These are phyloP conservation scores for Candida anutae DNA, from an alignment of 1,139 yeast species.

Conservation along the genomic window DNA sequence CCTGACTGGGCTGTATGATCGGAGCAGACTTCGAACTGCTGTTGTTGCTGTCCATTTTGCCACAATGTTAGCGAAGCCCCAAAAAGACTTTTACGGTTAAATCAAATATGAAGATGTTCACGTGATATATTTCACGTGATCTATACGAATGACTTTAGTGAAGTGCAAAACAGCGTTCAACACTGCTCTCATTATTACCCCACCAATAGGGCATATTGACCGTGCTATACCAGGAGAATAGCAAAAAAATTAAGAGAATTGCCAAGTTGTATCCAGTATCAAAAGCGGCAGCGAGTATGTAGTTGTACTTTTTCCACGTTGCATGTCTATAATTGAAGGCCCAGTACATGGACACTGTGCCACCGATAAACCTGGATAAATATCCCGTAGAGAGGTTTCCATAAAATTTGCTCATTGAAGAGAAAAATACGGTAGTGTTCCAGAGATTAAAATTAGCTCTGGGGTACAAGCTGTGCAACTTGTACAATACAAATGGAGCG, in stretches of 20 bases:
- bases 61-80: too few species aligned
- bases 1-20: conserved; percentile 44
- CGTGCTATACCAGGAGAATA: conserved; percentile 24
- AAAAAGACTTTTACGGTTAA: too few species aligned
- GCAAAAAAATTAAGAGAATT: conserved; percentile 26
- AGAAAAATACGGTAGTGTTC: conserved; percentile 44
- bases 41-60: too few species aligned
- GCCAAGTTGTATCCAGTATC: conserved; percentile 44
- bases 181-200: conserved; percentile 35
- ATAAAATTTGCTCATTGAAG: conserved; percentile 40
- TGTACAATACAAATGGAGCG: conserved; percentile 27
- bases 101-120: too few species aligned
- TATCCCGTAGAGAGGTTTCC: conserved; percentile 47
- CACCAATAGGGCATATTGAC: conserved; percentile 39
- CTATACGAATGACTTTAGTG: neutral
- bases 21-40: neutral
- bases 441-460: conserved; percentile 23
- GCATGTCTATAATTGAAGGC: conserved; percentile 27
- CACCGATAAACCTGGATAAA: conserved; percentile 38
- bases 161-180: conserved; percentile 36
- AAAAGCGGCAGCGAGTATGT: conserved; percentile 41
- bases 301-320: conserved; percentile 37
- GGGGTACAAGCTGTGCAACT: conserved; percentile 19
- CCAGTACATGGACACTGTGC: conserved; percentile 40
- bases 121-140: conserved; percentile 1